These are phyloP conservation scores for Neurospora sp. DNA, from an alignment of 495 filamentous ascomycete species.

Conservation along the genomic window DNA sequence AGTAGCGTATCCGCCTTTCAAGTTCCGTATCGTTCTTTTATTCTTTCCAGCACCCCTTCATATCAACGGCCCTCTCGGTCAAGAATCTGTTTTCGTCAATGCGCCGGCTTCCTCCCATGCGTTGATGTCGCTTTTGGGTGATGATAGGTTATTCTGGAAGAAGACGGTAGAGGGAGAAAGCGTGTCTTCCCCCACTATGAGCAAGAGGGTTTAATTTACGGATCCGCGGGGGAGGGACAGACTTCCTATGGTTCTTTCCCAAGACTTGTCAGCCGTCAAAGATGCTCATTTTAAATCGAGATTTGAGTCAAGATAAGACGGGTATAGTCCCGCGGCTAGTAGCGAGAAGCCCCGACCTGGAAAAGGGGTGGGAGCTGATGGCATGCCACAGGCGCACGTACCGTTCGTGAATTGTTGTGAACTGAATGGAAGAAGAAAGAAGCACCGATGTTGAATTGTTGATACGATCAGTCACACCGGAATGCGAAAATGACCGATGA, in stretches of 20 bases:
- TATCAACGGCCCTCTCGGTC: background rate
- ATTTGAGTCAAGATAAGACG: background rate
- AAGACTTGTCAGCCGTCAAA: background rate
- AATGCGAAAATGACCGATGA: background rate
- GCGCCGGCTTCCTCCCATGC: background rate
- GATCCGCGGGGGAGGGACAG: background rate
- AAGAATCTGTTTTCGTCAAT: background rate
- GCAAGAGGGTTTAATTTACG: background rate
- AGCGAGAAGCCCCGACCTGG: background rate
- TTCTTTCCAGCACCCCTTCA: background rate
- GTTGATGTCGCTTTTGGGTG: background rate
- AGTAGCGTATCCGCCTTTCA: background rate
- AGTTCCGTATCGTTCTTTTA: background rate
- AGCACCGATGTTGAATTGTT: background rate
- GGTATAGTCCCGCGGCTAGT: background rate
- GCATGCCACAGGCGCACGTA: background rate
- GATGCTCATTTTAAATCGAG: background rate
- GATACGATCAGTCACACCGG: background rate
- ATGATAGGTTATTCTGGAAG: background rate
- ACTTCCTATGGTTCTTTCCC: background rate
- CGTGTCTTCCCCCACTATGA: background rate
- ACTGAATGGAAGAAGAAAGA: background rate
- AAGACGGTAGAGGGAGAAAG: background rate
- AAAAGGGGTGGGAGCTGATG: background rate
- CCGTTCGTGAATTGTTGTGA: background rate